These are phyloP conservation scores for Populus tomentosa DNA, from an alignment of 441 rosid species.

Conservation along the genomic window DNA sequence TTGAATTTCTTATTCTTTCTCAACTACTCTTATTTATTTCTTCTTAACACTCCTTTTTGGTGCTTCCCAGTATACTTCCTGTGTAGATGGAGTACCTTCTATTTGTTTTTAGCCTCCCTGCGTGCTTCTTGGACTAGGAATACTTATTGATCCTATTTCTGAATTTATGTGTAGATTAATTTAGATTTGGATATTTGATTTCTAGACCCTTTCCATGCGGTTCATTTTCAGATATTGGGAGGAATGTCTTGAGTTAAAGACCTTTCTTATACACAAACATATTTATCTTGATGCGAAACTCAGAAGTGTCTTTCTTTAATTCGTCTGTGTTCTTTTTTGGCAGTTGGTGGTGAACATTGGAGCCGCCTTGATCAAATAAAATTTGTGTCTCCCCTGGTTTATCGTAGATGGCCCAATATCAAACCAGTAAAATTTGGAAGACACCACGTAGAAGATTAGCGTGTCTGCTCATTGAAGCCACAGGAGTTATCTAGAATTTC, in stretches of 20 bases:
- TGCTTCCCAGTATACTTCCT: not conserved
- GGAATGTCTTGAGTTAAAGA: not conserved
- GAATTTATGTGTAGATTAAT: not conserved
- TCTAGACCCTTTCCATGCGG: not conserved
- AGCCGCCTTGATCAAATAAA: slow-evolving; percentile 5
- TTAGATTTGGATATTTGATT: slow-evolving; percentile 1
- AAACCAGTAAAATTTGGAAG: not conserved
- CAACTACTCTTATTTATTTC: not conserved
- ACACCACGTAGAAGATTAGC: slow-evolving; percentile 2
- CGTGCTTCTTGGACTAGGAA: not conserved
- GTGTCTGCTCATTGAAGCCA: slow-evolving; percentile 2
- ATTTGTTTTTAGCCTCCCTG: not conserved
- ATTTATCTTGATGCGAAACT: not conserved
- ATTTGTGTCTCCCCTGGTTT: not conserved
- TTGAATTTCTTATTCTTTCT: not conserved
- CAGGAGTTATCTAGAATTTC: not conserved
- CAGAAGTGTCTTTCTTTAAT: not conserved
- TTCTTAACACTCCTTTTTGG: not conserved
- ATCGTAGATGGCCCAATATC: slow-evolving; percentile 1
- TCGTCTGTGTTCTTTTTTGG: not conserved
- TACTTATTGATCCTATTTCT: not conserved
- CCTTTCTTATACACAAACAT: not conserved
- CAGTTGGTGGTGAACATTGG: slow-evolving; percentile 13
- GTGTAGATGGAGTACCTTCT: not conserved
- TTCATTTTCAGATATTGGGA: not conserved